These are phyloP conservation scores for Actinomortierella wolfii DNA, from an alignment of 371 early-diverging fungal genomes.

Conservation along the genomic window DNA sequence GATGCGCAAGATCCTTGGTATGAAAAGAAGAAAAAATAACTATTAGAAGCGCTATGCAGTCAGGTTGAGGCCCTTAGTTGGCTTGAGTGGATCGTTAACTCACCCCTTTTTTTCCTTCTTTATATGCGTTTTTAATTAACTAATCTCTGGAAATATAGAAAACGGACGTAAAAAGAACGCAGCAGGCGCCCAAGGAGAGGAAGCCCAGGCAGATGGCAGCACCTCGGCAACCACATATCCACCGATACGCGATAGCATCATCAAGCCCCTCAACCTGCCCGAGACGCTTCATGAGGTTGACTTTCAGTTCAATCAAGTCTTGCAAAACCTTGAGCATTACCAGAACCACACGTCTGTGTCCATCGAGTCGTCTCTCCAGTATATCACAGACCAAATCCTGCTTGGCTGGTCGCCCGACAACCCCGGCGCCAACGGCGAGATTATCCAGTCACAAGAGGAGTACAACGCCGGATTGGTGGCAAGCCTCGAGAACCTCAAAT, in stretches of 20 bases:
- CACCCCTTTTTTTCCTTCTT: not conserved
- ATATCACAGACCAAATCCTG: slow-evolving; percentile 58
- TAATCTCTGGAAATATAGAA: slow-evolving; percentile 11
- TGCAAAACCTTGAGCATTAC: slow-evolving; percentile 57
- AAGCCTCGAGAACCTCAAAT: slow-evolving; percentile 48
- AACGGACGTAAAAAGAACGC: slow-evolving; percentile 15
- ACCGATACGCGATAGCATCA: slow-evolving; percentile 30
- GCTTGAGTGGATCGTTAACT: no score
- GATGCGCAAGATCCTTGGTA: slow-evolving; percentile 37
- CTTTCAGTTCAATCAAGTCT: slow-evolving; percentile 57
- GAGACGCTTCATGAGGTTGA: slow-evolving; percentile 49
- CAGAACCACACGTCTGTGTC: slow-evolving; percentile 61
- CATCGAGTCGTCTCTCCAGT: slow-evolving; percentile 55
- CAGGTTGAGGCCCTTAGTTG: no score
- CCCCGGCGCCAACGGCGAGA: slow-evolving; percentile 22
- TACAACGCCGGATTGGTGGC: slow-evolving; percentile 34
- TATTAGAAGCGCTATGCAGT: slow-evolving; percentile 7
- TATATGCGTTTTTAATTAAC: no score
- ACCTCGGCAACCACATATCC: slow-evolving; percentile 13
- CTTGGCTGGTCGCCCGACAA: slow-evolving; percentile 32
- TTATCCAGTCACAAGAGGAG: slow-evolving; percentile 35
- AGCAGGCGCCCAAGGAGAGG: slow-evolving; percentile 7
- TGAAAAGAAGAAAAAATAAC: slow-evolving; percentile 48
- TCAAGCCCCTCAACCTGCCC: slow-evolving; percentile 41
- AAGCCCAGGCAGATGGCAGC: slow-evolving; percentile 10